phyloP scores from a whole-genome alignment of 768 basidiomycete species.

The Hypholoma fasciculare region DNA sequence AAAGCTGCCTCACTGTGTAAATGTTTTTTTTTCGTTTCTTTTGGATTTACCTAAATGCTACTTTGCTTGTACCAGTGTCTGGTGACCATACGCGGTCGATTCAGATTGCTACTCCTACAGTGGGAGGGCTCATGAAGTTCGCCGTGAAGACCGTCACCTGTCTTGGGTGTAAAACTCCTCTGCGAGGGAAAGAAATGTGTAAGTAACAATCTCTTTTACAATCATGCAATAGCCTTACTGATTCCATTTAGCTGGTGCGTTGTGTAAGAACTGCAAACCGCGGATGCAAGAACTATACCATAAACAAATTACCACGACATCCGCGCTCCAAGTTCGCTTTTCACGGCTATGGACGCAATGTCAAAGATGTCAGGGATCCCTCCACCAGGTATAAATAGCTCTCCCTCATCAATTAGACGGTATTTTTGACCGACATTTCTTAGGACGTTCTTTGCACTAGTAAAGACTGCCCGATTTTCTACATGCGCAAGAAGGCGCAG shows the following conservation, averaged over 20 bases:
- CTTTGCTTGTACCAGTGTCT: conserved; percentile 57
- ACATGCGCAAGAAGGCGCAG: conserved; percentile 97
- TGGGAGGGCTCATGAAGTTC: conserved; percentile 98
- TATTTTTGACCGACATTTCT: neutral
- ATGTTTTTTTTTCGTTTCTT: conserved; percentile 4
- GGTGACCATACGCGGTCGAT: conserved; percentile 97
- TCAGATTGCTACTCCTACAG: conserved; percentile 93
- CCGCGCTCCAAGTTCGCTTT: conserved; percentile 86
- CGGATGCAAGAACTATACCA: conserved; percentile 88
- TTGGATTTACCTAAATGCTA: conserved; percentile 5
- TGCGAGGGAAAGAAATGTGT: conserved; percentile 76
- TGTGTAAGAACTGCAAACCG: conserved; percentile 91
- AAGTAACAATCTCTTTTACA: conserved; percentile 18
- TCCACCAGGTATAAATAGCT: conserved; percentile 71
- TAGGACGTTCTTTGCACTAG: conserved; percentile 96
- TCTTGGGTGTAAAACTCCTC: conserved; percentile 90
- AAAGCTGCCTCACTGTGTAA: conserved; percentile 80
- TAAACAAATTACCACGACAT: conserved; percentile 78
- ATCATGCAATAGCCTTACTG: neutral
- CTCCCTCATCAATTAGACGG: neutral
- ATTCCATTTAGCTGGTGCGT: conserved; percentile 71
- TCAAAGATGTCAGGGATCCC: conserved; percentile 96
- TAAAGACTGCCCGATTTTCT: conserved; percentile 98
- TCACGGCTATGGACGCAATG: conserved; percentile 98
- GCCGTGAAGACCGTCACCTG: conserved; percentile 96